Evolutionary conservation across 2,329 filamentous ascomycete species (phyloP).

Genomic region (Fusarium pseudograminearum): DNA sequence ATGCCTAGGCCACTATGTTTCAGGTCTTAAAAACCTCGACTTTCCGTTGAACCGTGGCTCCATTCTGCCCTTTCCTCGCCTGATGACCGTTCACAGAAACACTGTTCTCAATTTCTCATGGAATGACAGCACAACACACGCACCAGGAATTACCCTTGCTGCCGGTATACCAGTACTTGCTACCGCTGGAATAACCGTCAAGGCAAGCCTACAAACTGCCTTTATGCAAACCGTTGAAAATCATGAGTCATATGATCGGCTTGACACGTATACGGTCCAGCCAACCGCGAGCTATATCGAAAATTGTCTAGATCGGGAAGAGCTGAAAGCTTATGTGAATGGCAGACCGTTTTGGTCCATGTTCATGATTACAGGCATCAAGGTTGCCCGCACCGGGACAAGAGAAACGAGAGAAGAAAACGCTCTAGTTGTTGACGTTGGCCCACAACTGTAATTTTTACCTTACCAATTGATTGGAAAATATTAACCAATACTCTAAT

Average conservation of each 20-base stretch:
- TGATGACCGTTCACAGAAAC: background rate
- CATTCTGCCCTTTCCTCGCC: accelerated
- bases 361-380: background rate
- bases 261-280: background rate
- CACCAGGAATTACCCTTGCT: accelerated
- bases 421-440: accelerated
- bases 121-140: background rate
- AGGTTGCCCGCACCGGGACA: background rate
- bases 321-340: background rate
- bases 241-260: background rate
- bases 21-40: background rate
- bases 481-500: accelerated
- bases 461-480: background rate
- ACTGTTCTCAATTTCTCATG: background rate
- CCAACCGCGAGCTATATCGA: background rate
- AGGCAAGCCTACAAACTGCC: accelerated
- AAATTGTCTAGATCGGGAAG: background rate
- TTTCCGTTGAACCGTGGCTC: background rate
- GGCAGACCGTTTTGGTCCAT: background rate
- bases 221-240: background rate
- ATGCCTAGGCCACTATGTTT: background rate
- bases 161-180: background rate
- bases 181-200: accelerated
- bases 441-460: accelerated
- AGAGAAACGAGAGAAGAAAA: background rate